These are phyloP conservation scores for Parasitella parasitica DNA, from an alignment of 371 early-diverging fungal species.

Conservation along the genomic window DNA sequence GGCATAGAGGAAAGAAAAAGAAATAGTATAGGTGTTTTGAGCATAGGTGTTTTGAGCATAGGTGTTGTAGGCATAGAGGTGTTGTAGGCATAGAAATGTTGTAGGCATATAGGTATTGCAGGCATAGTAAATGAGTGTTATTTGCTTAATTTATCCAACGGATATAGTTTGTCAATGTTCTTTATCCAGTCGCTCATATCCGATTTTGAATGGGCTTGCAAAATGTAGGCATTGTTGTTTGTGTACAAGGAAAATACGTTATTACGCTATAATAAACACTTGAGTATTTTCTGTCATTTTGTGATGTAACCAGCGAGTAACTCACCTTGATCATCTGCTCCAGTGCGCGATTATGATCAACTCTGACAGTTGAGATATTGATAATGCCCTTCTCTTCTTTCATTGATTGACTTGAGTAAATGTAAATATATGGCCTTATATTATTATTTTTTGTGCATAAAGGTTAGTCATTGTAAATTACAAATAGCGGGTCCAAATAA, in stretches of 20 bases:
- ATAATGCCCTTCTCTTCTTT: conserved; percentile 70
- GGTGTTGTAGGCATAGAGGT: neutral
- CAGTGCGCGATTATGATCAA: conserved; percentile 66
- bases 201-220: conserved; percentile 64
- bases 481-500: neutral
- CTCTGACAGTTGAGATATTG: conserved; percentile 65
- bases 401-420: conserved; percentile 65
- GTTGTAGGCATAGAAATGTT: too few relatives aligned
- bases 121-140: neutral
- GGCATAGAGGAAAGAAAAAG: neutral
- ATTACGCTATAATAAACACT: conserved; percentile 41
- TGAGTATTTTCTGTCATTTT: neutral
- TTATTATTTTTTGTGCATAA: neutral
- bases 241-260: conserved; percentile 78
- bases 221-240: conserved; percentile 67
- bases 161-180: conserved; percentile 59
- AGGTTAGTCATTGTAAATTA: conserved; percentile 4
- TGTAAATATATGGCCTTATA: conserved; percentile 73
- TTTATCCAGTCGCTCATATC: conserved; percentile 80
- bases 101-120: neutral
- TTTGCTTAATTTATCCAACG: conserved; percentile 15
- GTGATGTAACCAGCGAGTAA: neutral
- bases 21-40: neutral
- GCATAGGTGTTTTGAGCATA: neutral
- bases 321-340: conserved; percentile 42